These are phyloP conservation scores for Erodium texanum DNA, from an alignment of 441 rosid species.

Conservation along the genomic window DNA sequence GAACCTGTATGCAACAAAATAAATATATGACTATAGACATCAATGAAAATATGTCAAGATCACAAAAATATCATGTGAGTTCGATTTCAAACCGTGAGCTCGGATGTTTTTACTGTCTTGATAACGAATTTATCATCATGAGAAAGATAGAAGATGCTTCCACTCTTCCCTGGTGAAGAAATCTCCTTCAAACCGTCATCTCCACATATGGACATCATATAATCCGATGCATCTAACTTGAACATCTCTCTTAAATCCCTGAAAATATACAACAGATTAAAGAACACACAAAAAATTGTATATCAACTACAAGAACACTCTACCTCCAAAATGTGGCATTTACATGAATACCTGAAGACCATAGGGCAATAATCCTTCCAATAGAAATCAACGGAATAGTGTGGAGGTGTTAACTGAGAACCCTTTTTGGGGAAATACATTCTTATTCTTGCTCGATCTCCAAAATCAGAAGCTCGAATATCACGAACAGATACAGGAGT, in stretches of 20 bases:
- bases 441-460: slow-evolving; percentile 77
- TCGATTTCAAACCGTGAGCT: slow-evolving; percentile 63
- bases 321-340: too few relatives aligned
- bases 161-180: slow-evolving; percentile 92
- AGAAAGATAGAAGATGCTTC: slow-evolving; percentile 88
- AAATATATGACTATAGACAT: too few relatives aligned
- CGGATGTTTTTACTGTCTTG: slow-evolving; percentile 31
- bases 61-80: too few relatives aligned
- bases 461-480: slow-evolving; percentile 80
- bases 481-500: slow-evolving; percentile 85
- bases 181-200: slow-evolving; percentile 78
- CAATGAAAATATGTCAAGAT: too few relatives aligned
- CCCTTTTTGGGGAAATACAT: slow-evolving; percentile 84
- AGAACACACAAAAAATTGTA: background rate
- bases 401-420: slow-evolving; percentile 87
- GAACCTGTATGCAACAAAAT: slow-evolving; percentile 32
- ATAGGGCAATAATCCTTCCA: slow-evolving; percentile 99
- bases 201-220: slow-evolving; percentile 99
- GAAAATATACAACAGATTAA: background rate
- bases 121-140: slow-evolving; percentile 62
- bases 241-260: slow-evolving; percentile 98
- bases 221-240: slow-evolving; percentile 94
- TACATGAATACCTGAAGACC: slow-evolving; percentile 70
- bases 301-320: too few relatives aligned
- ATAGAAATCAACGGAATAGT: slow-evolving; percentile 65